Base-by-base conservation (phyloP, 139 green algal genomes). In the Desmodesmus armatus region DNA sequence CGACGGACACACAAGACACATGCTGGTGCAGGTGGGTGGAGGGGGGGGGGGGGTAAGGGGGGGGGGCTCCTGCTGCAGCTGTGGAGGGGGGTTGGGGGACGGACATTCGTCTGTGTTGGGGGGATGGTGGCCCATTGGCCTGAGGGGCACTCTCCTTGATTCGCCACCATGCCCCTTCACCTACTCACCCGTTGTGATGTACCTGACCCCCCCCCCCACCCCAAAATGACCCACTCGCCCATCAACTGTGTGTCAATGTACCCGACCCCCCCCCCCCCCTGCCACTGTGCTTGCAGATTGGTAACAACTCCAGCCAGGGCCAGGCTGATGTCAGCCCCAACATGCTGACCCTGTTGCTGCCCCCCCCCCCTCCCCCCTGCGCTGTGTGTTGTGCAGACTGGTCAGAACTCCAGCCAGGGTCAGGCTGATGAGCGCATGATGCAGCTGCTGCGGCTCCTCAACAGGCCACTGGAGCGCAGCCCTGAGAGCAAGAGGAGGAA, bases 391-490 rank as follows among this genome's bases (percentile, higher is more conserved):
- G 5, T 17, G 27, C 76, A 91, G 85, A 96, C 93, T 23, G 85
- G 91, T 58, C 92, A 96, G 83, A 90, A 95, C 88, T 88, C 85
- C 89, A 67, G 62, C 37, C 89, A 85, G 47, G 78, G 80, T 44
- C 82, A 79, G 60, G 90, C 90, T n/a, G 95, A 98, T 44, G 95
- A 98, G 89, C 92, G 93, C 49, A 93, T 95, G 89, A 78, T 92
- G 69, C 91, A 94, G 83, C 87, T 93, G 78, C 78, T 92, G 87
- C 87, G 89, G 19, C 84, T 91, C 17, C 74, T 97, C 70, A 99
- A 99, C 89, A 65, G 86, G 27, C 84, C 98, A 67, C 92, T 99
- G 79, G 91, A 94, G 27, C 91, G 90, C 33, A 90, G 97, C 85
- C 90, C 93, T 25, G 91, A 95, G 71, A 77, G 63, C 83, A 94